phyloP scores from a whole-genome alignment of 108 stramenopile genomes.

The Bacterosira constricta region DNA sequence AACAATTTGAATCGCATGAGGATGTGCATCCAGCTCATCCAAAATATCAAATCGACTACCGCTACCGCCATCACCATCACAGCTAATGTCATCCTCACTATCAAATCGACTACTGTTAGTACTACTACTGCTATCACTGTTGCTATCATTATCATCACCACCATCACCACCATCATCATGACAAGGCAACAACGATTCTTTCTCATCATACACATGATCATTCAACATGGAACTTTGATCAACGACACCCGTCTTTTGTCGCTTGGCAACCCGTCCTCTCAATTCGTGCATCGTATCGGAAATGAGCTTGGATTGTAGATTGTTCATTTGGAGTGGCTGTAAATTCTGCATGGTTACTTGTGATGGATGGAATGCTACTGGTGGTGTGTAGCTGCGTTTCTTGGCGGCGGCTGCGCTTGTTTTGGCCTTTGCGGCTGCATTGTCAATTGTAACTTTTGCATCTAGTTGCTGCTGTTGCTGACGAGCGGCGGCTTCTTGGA shows the following conservation, averaged over 20 bases:
- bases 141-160: conserved; percentile 1
- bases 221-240: background rate
- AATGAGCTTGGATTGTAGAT: conserved; percentile 29
- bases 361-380: too few species aligned
- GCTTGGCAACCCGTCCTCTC: conserved; percentile 6
- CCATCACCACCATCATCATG: background rate
- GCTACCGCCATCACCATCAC: background rate
- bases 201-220: background rate
- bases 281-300: conserved; percentile 28
- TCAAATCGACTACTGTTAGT: background rate
- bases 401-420: too few species aligned
- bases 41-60: conserved; percentile 13
- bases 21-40: conserved; percentile 36
- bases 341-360: too few species aligned
- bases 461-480: too few species aligned
- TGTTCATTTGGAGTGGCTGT: conserved; percentile 16
- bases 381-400: too few species aligned
- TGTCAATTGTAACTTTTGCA: too few species aligned
- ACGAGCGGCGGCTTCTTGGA: too few species aligned
- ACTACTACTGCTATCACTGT: background rate
- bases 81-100: background rate
- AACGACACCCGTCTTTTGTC: conserved; percentile 1
- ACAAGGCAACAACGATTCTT: background rate
- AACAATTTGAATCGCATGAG: conserved; percentile 29
- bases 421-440: too few species aligned